phyloP scores from a whole-genome alignment of 768 basidiomycete genomes.

The Xerocomus spinulosus region DNA sequence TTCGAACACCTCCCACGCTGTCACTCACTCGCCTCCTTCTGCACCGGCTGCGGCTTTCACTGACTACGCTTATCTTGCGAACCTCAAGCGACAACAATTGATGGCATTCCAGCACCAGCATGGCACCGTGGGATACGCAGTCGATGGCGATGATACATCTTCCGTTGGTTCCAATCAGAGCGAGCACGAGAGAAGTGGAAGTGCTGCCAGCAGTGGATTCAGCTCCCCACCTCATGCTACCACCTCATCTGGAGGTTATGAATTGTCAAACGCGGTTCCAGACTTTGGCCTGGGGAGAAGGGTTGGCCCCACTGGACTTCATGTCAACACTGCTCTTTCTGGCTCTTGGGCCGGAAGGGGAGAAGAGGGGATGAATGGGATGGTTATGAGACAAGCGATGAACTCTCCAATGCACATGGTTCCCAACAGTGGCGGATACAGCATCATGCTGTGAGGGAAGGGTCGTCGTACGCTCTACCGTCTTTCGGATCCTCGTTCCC shows the following conservation, averaged over 20 bases:
- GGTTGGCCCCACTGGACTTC: conserved; percentile 19
- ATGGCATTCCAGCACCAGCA: conserved; percentile 32
- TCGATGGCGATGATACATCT: conserved; percentile 37
- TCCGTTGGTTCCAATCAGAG: conserved; percentile 36
- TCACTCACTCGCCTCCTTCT: conserved; percentile 19
- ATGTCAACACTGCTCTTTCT: conserved; percentile 23
- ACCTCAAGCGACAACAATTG: conserved; percentile 27
- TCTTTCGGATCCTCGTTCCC: conserved; percentile 7
- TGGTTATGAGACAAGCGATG: conserved; percentile 34
- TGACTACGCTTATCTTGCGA: conserved; percentile 25
- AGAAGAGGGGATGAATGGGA: conserved; percentile 30
- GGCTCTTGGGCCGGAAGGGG: conserved; percentile 24
- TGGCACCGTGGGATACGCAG: conserved; percentile 19
- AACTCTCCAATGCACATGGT: conserved; percentile 36
- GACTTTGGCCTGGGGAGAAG: conserved; percentile 27
- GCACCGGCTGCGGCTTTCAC: conserved; percentile 8
- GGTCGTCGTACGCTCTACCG: conserved; percentile 5
- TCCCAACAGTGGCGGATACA: conserved; percentile 36
- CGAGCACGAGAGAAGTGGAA: conserved; percentile 34
- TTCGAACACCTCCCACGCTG: conserved; percentile 36
- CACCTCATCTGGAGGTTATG: conserved; percentile 31
- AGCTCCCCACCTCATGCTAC: conserved; percentile 29
- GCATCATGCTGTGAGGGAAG: conserved; percentile 33
- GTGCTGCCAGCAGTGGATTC: conserved; percentile 33
- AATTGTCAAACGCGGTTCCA: conserved; percentile 30